phyloP scores from a whole-genome alignment of 2,329 filamentous ascomycete genomes.

The Neonectria punicea region DNA sequence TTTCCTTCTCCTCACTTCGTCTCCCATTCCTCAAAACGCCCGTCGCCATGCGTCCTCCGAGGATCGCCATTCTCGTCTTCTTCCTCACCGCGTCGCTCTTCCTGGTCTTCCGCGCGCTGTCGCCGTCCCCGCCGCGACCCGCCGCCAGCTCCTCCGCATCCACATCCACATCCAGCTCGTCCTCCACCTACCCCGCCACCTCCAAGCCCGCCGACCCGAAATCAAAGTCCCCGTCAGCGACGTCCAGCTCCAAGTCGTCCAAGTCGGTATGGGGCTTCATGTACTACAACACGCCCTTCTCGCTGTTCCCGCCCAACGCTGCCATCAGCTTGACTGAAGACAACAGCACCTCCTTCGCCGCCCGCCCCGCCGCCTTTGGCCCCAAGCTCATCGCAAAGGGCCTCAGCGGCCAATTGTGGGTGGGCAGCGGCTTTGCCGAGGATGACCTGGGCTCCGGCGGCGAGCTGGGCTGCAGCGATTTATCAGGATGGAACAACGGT shows the following conservation, averaged over 20 bases:
- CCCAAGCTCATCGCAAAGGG: conserved; percentile 79
- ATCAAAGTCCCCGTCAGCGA: conserved; percentile 21
- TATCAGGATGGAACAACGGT: conserved; percentile 84
- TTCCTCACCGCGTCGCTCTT: conserved; percentile 65
- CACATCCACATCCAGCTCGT: background rate
- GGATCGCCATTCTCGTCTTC: conserved; percentile 58
- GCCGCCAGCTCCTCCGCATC: conserved; percentile 30
- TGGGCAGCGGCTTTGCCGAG: conserved; percentile 90
- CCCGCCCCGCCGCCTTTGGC: conserved; percentile 92
- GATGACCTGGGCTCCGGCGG: conserved; percentile 76
- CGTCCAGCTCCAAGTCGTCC: conserved; percentile 21
- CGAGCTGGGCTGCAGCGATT: conserved; percentile 94
- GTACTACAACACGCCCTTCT: conserved; percentile 80
- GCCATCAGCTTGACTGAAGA: conserved; percentile 97
- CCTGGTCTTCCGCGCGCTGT: conserved; percentile 64
- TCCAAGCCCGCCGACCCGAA: conserved; percentile 28
- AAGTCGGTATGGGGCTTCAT: conserved; percentile 61
- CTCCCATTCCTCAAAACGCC: background rate
- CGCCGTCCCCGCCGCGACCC: conserved; percentile 51
- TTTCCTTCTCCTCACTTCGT: conserved; percentile 1
- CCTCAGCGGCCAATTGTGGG: conserved; percentile 90
- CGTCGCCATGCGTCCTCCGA: conserved; percentile 23
- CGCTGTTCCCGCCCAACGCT: conserved; percentile 93
- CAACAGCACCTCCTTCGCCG: conserved; percentile 96
- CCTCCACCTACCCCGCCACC: conserved; percentile 42